Conservation (phyloP, 2,329 filamentous ascomycete species). For the Verticillium dahliae region DNA sequence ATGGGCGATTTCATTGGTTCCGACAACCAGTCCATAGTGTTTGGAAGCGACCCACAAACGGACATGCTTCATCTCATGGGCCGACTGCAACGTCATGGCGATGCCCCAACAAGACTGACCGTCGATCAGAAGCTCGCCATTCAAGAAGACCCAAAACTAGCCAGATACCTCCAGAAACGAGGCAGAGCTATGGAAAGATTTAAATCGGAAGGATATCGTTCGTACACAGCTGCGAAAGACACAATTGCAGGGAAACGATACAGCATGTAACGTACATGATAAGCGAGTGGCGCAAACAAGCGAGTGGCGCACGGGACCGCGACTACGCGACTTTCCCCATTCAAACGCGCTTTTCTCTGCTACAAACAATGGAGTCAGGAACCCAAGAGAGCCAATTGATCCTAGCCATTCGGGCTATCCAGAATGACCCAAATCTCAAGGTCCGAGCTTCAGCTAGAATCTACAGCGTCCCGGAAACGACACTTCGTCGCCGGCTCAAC, state of each 20-base stretch:
- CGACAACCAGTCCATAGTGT: slow-evolving; percentile 6
- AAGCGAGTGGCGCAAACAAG: background rate
- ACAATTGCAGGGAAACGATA: slow-evolving; percentile 8
- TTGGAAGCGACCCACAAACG: slow-evolving; percentile 5
- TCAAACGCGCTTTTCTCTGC: background rate
- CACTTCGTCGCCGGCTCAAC: background rate
- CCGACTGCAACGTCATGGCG: slow-evolving; percentile 2
- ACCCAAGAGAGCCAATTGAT: background rate
- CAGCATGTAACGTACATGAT: slow-evolving; percentile 1
- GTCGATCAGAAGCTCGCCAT: slow-evolving; percentile 10
- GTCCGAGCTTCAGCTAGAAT: background rate
- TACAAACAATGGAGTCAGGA: background rate
- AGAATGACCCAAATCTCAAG: background rate
- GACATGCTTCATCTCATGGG: slow-evolving; percentile 6
- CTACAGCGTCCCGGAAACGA: background rate
- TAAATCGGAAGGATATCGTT: slow-evolving; percentile 11
- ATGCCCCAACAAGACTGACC: slow-evolving; percentile 8
- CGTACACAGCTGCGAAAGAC: slow-evolving; percentile 11
- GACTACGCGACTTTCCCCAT: background rate
- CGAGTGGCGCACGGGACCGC: no score
- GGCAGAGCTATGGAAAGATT: slow-evolving; percentile 2
- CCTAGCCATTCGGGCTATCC: background rate
- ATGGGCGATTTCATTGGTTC: slow-evolving; percentile 7
- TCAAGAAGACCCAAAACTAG: slow-evolving; percentile 8
- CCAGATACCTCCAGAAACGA: slow-evolving; percentile 6